Evolutionary conservation across 2,329 filamentous ascomycete genomes (phyloP), one percentile per base, ranked within the genome.

Genomic region (Lasiodiplodia sp.): DNA sequence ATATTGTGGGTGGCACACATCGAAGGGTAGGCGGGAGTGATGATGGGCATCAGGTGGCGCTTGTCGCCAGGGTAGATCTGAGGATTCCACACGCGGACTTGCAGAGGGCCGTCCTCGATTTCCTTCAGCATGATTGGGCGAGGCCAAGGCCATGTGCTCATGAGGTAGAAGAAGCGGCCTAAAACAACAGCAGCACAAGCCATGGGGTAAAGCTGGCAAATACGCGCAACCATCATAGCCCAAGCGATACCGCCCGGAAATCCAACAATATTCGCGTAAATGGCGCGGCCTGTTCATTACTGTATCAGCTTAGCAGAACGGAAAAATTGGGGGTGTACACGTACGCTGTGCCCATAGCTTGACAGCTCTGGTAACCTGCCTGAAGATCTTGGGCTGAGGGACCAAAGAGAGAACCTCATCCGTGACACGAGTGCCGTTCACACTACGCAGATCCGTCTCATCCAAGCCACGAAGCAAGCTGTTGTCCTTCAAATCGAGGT

Each of bases 1-100:
- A 99, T 91, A 75, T 97, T 98, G 83, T 97, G 96, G 0, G 96
- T 98, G 1, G 96, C 91, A 79, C 96, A 98, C 94, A 97, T 98
- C 62, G 94, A 96, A 2, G 96, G 96, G 78, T 97, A 98, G 0
- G 96, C 94, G 1, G 96, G 96, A 1, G 96, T 99, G 76, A 99
- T 98, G 79, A 99, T 93, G 34, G 96, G 96, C 96, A 99, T 99
- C 65, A 97, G 84, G 79, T 98, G 95, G 72, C 89, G 92, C 53
- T 88, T 88, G 79, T 98, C 96, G 67, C 88, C 87, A 70, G 89
- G 89, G 79, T 97, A 96, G 37, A 94, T 84, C 86, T 91, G 91
- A 40, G 96, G 96, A 75, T 99, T 98, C 95, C 96, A 99, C 69
- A 97, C 91, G 74, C 92, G 90, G 66, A 96, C 91, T 67, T 92